These are phyloP conservation scores for Dacryopinax primogenitus DNA, from an alignment of 768 basidiomycete genomes.

Conservation along the genomic window DNA sequence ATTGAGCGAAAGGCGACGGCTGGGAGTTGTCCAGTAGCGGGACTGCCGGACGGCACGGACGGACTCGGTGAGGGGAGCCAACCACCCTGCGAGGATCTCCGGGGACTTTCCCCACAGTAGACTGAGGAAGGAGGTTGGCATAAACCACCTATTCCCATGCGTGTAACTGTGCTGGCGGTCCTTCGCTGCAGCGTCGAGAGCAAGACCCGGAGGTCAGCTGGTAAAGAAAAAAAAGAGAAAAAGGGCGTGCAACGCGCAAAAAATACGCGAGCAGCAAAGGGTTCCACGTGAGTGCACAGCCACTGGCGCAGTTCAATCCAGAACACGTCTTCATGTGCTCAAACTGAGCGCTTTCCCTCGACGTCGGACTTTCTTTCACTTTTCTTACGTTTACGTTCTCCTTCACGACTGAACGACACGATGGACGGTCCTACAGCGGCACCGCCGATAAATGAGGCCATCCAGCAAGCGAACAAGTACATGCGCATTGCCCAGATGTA, in stretches of 20 bases:
- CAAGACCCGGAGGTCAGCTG: not conserved
- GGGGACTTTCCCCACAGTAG: slow-evolving; percentile 8
- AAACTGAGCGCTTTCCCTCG: not conserved
- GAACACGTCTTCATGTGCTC: not conserved
- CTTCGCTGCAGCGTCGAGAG: slow-evolving; percentile 7
- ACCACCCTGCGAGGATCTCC: not conserved
- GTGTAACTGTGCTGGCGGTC: not conserved
- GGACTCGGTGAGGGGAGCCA: not conserved
- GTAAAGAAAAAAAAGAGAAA: not conserved
- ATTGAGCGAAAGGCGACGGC: not conserved
- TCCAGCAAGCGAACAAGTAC: slow-evolving; percentile 16
- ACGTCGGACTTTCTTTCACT: not conserved
- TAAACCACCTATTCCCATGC: not conserved
- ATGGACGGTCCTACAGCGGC: slow-evolving; percentile 7
- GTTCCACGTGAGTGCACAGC: not conserved
- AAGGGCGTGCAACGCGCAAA: not conserved
- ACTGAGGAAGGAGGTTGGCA: not conserved
- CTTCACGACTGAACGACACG: not conserved
- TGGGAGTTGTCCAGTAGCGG: not conserved
- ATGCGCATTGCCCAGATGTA: slow-evolving; percentile 66
- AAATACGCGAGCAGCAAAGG: not conserved
- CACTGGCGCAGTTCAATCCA: not conserved
- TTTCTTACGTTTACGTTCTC: not conserved
- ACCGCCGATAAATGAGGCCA: slow-evolving; percentile 13
- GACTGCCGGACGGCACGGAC: not conserved